Base-by-base conservation (phyloP, 1,284 basidiomycete species). In the Puccinia novopanici region DNA sequence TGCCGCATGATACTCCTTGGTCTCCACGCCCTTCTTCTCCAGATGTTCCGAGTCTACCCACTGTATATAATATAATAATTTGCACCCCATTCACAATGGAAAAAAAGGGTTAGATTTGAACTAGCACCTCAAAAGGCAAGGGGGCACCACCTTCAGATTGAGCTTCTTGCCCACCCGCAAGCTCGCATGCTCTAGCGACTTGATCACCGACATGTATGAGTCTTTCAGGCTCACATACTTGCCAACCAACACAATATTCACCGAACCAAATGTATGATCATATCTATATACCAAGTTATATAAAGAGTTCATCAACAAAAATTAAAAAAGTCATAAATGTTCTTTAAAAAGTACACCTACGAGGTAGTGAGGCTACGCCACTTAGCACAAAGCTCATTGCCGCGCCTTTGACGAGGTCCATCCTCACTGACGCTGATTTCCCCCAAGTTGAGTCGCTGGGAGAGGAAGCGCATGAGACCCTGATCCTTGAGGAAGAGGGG, bases 41-140 rank as follows among this genome's bases (percentile, higher is more conserved):
- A 99, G 89, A 85, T 98, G 91, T 1, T 93, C 93, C n/a, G 96
- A 94, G 85, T 98, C 95, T 54, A 98, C 94, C 95, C 96, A 98
- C 93, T 95, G 19, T 10, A 81, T 72, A 61, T 17, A 34, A 54
- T n/a, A 50, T 22, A 50, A n/a, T n/a, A n/a, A n/a, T n/a, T n/a
- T n/a, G n/a, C n/a, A 17, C 45, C 82, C 30, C 50, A 77, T 72
- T n/a, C 8, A 15, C 42, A n/a, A n/a, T n/a, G 42, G 6, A 45
- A 45, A 45, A 6, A 45, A 45, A 45, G 42, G 42, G 8, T 45
- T 15, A 45, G 42, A 45, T 45, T 15, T 8, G 42, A 45, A 45
- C 6, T 15, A 55, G 70, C 15, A 15, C 42, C 8, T 45, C 8
- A 6, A 45, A 15, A 52, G 50, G 9, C 12, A 12, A 30, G 24